Base-by-base conservation (phyloP, 164 flowering plant genomes). In the Malania oleifera region DNA sequence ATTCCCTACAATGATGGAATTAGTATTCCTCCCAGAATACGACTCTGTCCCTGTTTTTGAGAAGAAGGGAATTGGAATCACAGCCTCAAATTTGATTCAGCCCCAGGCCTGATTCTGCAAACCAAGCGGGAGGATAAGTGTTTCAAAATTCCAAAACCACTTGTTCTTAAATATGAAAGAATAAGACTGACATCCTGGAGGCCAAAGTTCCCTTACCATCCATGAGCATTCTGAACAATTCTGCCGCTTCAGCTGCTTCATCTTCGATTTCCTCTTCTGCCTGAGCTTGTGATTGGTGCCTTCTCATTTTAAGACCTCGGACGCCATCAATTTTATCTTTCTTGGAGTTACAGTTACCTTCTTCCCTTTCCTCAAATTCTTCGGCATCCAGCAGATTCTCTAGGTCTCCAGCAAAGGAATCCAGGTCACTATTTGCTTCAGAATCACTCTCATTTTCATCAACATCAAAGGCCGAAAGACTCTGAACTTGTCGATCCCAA, bases 201-300 rank as follows among this genome's bases (percentile, higher is more conserved):
- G n/a, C n/a, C n/a, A n/a, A n/a, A n/a, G n/a, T n/a, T n/a, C n/a
- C 14, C 74, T 34, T 90, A 93, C 99, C 97, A 67, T 93, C 97
- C 92, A 90, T 81, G 34, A 93, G 97, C 82, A 93, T 80, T 72
- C 87, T 78, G 72, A 87, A 81, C 39, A 93, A 70, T 52, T 93
- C 99, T 48, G 96, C 97, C 20, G 97, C 97, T 78, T 93, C 99
- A 52, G 97, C 95, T 25, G 82, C 91, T 79, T 93, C 97, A 80
- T 93, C 99, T 77, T 93, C 97, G 49, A 83, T 79, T 73, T 90
- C 97, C 73, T 90, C 99, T 58, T 86, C 91, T 43, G 83, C 84
- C 75, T 79, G 91, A 53, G 78, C 80, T 64, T 78, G 82, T 24
- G 82, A 70, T 43, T 89, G 86, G 19, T 63, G 83, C 67, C 96